These are phyloP conservation scores for Linum lewisii DNA, from an alignment of 345 rosid species.

Conservation along the genomic window DNA sequence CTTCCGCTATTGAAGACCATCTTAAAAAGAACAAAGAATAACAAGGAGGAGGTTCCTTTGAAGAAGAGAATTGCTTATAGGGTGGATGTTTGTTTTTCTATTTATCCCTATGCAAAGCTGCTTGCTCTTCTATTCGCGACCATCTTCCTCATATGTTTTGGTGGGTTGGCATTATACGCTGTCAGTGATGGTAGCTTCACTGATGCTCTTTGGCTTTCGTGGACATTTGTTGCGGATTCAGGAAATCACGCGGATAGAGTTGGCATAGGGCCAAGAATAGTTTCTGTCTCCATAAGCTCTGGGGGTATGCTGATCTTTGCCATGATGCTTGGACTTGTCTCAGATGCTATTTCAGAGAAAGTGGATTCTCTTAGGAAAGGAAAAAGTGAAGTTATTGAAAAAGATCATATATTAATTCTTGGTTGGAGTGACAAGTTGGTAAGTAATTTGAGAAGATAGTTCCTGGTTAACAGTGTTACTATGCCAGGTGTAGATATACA, in stretches of 20 bases:
- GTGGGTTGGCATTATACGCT: constrained; percentile 75
- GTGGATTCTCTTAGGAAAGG: constrained; percentile 89
- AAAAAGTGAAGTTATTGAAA: constrained; percentile 90
- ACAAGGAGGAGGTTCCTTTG: constrained; percentile 66
- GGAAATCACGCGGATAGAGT: constrained; percentile 82
- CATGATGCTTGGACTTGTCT: constrained; percentile 93
- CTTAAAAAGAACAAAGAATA: constrained; percentile 32
- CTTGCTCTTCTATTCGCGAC: constrained; percentile 86
- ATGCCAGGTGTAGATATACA: neutral
- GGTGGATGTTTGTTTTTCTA: constrained; percentile 83
- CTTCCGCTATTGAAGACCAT: constrained; percentile 50
- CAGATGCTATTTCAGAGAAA: constrained; percentile 88
- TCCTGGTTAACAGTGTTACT: neutral
- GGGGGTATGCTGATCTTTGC: constrained; percentile 94
- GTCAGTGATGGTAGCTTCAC: constrained; percentile 71
- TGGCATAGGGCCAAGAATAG: constrained; percentile 72
- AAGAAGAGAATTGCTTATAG: constrained; percentile 84
- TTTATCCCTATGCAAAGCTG: constrained; percentile 83
- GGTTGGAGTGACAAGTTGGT: constrained; percentile 99
- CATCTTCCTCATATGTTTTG: constrained; percentile 63
- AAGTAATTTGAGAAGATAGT: constrained; percentile 9
- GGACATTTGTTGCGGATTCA: constrained; percentile 91
- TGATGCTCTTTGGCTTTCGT: constrained; percentile 87
- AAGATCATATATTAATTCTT: constrained; percentile 70
- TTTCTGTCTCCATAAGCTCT: constrained; percentile 80